Evolutionary conservation across 2,329 filamentous ascomycete species (phyloP), one percentile per base, ranked within the genome.

Genomic region (Cercospora nicotianae): DNA sequence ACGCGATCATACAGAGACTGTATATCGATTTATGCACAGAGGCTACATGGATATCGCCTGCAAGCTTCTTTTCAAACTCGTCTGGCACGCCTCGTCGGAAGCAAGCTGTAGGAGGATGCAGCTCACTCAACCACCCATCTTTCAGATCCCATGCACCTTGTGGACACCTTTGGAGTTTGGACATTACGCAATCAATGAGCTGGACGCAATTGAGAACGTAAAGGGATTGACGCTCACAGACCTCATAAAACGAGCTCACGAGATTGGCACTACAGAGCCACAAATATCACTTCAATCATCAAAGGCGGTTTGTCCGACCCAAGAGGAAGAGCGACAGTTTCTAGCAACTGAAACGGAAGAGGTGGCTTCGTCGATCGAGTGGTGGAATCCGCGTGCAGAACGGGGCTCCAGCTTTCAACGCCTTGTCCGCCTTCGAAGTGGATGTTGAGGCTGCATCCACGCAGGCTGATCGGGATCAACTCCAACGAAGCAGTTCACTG

Each of bases 401-500:
- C 20, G 20, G 20, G 6, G 10, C 18, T 51, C 48, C 5, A 13
- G 4, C 7, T 13, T 53, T 53, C 48, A 53, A 2, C 23, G 20
- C 23, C 48, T 53, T 23, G 10, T 26, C 1, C 20, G 48, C 20
- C 48, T 53, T 16, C 48, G 48, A 53, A 71, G 55, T 10, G 69
- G 67, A 18, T 61, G 42, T 42, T 69, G 67, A 16, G 67, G 69
- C 63, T 69, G 71, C 51, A 68, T 66, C 73, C 72, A 75, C 20
- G 62, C 63, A 3, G 70, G 72, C 53, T 66, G 67, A 67, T 71
- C 72, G 10, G 69, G 72, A 62, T 70, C 65, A 9, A 74, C 67
- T 0, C 77, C 78, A n/a, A 79, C 71, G 7, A 79, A 68, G 55
- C 78, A 79, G n/a, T 26, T 26, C 48, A 78, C 76, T 6, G 77